Base-by-base conservation (phyloP, 257 asterid species). In the Solanum piurae region DNA sequence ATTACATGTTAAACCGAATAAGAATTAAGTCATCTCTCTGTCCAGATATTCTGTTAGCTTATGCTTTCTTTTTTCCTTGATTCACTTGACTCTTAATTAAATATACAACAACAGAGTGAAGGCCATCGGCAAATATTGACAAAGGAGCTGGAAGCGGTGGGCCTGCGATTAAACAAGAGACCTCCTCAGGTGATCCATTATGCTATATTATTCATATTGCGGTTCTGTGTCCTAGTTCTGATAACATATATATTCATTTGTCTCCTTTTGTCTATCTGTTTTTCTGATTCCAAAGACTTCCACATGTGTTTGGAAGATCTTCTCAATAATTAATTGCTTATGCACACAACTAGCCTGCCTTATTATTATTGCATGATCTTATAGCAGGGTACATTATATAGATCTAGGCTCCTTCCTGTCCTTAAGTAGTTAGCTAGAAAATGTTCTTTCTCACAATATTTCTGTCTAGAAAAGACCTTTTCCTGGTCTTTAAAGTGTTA, bases 51-150 rank as follows among this genome's bases (percentile, higher is more conserved):
- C 44, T 80, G 29, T 80, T 49, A 82, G 85, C 29, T 82, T 34
- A 79, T 69, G n/a, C 66, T 86, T 29, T 86, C 74, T 86, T 87
- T 86, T n/a, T 87, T n/a, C 20, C 11, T 60, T 73, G 83, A n/a
- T 38, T 38, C 13, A 60, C 52, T 75, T 27, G 49, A 88, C 89
- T 82, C 44, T 31, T 89, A 82, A 91, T 80, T 87, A 73, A 88
- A 84, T 9, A 49, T 82, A 82, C 82, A 88, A 86, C 90, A 91
- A 64, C 85, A 97, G 99, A 96, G 99, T 94, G 99, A 97, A 94
- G 99, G 99, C 89, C 99, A 97, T 90, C 95, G 99, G 7, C 99
- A 97, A 90, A 97, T 97, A 93, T 91, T 97, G 86, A 97, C 99
- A 6, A 94, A 89, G 93, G 99, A 97, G 91, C 92, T 97, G 94